A percentile compares a stretch with the other conserved stretches of the same genome.
phyloP scores from a whole-genome alignment of 495 filamentous ascomycete genomes.

The Penicillium paradoxum region DNA sequence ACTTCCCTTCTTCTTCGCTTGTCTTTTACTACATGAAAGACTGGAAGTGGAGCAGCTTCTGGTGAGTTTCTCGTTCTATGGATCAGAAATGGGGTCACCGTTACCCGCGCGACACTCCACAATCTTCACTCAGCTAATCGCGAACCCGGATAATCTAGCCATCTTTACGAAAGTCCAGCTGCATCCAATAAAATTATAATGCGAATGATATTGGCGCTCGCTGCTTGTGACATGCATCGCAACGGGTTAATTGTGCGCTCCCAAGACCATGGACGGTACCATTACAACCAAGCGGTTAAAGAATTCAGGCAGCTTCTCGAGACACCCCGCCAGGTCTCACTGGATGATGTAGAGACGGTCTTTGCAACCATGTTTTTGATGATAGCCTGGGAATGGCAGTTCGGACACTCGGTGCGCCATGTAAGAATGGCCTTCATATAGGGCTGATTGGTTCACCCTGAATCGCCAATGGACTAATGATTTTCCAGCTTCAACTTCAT shows the following conservation, averaged over 20 bases:
- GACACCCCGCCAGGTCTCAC: conserved; percentile 26
- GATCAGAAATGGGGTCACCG: not conserved
- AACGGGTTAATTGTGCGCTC: conserved; percentile 27
- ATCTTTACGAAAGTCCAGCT: conserved; percentile 38
- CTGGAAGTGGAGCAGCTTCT: conserved; percentile 41
- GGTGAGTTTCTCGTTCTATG: conserved; percentile 8
- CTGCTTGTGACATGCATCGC: conserved; percentile 41
- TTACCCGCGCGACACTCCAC: not conserved
- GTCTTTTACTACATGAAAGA: conserved; percentile 43
- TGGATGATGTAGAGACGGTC: conserved; percentile 32
- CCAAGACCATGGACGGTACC: conserved; percentile 36
- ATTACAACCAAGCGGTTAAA: conserved; percentile 40
- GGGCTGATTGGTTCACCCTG: not conserved
- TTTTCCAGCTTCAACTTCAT: conserved; percentile 30
- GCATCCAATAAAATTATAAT: conserved; percentile 38
- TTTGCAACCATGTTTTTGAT: conserved; percentile 43
- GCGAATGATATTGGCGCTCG: conserved; percentile 41
- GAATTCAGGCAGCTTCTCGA: conserved; percentile 41
- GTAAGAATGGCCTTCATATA: not conserved
- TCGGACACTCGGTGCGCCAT: conserved; percentile 37
- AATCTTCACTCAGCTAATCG: not conserved
- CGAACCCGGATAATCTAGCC: not conserved
- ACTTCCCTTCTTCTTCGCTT: conserved; percentile 39
- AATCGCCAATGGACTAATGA: not conserved
- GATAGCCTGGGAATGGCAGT: conserved; percentile 42